These are phyloP conservation scores for Apiospora aurea DNA, from an alignment of 2,329 filamentous ascomycete species.

Conservation along the genomic window DNA sequence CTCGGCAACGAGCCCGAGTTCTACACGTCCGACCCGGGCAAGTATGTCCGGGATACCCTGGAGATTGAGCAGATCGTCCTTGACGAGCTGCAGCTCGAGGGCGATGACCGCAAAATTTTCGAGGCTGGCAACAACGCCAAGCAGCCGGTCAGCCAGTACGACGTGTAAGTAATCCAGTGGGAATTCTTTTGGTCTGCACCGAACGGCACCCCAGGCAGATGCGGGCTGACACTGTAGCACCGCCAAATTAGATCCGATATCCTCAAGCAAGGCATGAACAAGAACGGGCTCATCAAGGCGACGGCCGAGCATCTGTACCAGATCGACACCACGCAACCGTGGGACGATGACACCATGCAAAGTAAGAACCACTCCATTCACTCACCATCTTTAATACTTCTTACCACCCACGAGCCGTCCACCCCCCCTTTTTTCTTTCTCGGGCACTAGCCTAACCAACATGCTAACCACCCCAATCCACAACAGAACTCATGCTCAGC, in stretches of 20 bases:
- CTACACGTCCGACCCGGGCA: constrained; percentile 7
- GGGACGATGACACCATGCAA: constrained; percentile 23
- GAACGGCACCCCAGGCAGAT: too few species aligned
- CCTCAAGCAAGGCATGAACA: constrained; percentile 23
- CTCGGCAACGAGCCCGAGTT: constrained; percentile 29
- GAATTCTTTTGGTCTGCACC: too few species aligned
- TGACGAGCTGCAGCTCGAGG: constrained; percentile 25
- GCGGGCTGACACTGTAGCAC: background rate
- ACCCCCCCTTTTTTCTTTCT: background rate
- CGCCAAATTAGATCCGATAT: constrained; percentile 11
- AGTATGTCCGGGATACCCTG: constrained; percentile 25
- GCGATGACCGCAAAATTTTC: constrained; percentile 26
- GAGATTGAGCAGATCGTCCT: constrained; percentile 22
- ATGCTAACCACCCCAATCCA: background rate
- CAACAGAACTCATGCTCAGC: constrained; percentile 25
- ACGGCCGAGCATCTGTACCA: constrained; percentile 29
- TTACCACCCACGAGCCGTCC: too few species aligned
- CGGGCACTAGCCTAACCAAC: too few species aligned
- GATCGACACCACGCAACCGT: background rate
- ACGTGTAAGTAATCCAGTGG: constrained; percentile 20
- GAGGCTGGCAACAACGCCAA: constrained; percentile 19
- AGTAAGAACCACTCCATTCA: background rate
- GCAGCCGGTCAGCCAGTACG: background rate
- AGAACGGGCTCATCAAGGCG: constrained; percentile 22
- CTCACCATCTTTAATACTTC: too few species aligned